Conservation (phyloP, 164 flowering plant species). For the Platanus orientalis region DNA sequence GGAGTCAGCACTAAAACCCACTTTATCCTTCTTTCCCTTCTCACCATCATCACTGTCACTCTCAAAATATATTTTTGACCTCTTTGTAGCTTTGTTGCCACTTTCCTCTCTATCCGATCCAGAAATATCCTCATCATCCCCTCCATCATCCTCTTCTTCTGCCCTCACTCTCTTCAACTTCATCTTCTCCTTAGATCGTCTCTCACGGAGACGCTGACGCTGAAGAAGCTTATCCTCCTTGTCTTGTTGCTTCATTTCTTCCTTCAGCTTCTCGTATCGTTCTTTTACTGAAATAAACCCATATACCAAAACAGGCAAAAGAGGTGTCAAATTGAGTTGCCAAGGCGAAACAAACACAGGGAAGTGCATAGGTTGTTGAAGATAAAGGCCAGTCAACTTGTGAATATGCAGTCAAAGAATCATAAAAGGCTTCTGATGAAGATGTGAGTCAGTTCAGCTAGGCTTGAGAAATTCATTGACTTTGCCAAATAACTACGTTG, state of each 20-base stretch:
- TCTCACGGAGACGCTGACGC: slow-evolving; percentile 51
- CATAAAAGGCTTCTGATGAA: no score
- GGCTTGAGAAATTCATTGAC: no score
- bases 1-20: slow-evolving; percentile 20
- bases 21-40: slow-evolving; percentile 13
- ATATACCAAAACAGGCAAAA: not conserved
- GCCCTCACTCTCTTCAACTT: slow-evolving; percentile 44
- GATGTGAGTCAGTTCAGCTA: no score
- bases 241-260: slow-evolving; percentile 59
- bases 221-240: slow-evolving; percentile 67
- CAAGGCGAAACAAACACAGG: not conserved
- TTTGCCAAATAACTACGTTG: no score
- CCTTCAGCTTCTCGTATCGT: slow-evolving; percentile 49
- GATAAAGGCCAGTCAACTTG: no score
- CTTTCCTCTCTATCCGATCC: slow-evolving; percentile 42
- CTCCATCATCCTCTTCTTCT: slow-evolving; percentile 44
- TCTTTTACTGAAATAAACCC: slow-evolving; percentile 38
- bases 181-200: slow-evolving; percentile 51
- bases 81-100: slow-evolving; percentile 29
- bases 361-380: no score
- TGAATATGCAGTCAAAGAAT: no score
- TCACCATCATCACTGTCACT: slow-evolving; percentile 43
- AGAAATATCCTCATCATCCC: slow-evolving; percentile 31
- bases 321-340: not conserved
- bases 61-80: slow-evolving; percentile 51